Base-by-base conservation (phyloP, 371 early-diverging fungal genomes). In the Circinella minor region DNA sequence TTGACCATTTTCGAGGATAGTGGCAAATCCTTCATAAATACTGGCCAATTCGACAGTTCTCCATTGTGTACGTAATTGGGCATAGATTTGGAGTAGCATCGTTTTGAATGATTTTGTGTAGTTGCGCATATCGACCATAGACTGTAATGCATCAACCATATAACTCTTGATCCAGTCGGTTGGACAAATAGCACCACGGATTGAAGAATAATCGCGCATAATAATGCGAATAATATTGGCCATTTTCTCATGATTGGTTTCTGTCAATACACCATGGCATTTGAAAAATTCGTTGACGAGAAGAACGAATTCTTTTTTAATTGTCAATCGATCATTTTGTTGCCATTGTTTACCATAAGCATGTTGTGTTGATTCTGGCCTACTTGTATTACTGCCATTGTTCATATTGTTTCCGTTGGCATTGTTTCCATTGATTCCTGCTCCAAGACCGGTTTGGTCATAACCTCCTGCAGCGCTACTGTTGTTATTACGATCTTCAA, bases 261-360 rank as follows among this genome's bases (percentile, higher is more conserved):
- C 87, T 3, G 81, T 78, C 27, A 90, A 63, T 7, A 71, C 72
- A 0, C 89, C 90, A 1, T 81, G 83, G 27, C 72, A 70, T 36
- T 86, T 79, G 55, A 82, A 75, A 64, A 85, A 88, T 34, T 72
- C 73, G 27, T 86, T 85, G 2, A 89, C 76, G 13, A 91, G 76
- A 8, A 77, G 65, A 4, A 89, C 70, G 64, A 91, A 88, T 60
- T 89, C 86, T 59, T 78, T 81, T 67, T 88, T 85, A 39, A 91
- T 83, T 0, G 83, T 84, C 17, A 89, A 71, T 10, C 84, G 83
- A 67, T 91, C 90, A 39, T 91, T 91, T 46, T 91, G 91, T 43
- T 85, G 85, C 90, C 91, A 89, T n/a, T 87, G 84, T 62, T 89
- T 89, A 11, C 89, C 89, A 47, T 85, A 83, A 3, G 82, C 80